Conservation (phyloP, 371 early-diverging fungal species). For the Apophysomyces ossiformis region DNA sequence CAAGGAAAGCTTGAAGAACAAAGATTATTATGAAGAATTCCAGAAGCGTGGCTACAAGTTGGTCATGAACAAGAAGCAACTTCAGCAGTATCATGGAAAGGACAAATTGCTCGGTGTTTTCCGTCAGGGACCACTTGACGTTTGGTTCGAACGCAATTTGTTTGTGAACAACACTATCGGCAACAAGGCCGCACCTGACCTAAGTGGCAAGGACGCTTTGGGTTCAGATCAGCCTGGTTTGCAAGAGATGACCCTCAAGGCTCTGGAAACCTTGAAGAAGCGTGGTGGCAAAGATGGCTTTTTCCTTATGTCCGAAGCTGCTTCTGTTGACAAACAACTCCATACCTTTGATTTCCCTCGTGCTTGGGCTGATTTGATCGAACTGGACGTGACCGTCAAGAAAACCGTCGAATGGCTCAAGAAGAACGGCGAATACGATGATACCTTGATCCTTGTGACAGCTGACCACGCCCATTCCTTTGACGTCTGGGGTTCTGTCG, state of each 20-base stretch:
- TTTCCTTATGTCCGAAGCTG: conserved; percentile 81
- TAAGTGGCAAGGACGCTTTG: conserved; percentile 54
- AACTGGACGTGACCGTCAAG: conserved; percentile 71
- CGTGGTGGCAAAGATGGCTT: conserved; percentile 72
- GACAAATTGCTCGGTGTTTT: conserved; percentile 75
- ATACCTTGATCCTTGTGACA: conserved; percentile 73
- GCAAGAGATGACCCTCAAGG: conserved; percentile 72
- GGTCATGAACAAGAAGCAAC: conserved; percentile 53
- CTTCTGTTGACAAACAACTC: conserved; percentile 74
- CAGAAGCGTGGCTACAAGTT: conserved; percentile 64
- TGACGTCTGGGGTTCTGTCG: conserved; percentile 77
- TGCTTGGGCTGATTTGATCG: conserved; percentile 71
- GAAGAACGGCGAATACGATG: conserved; percentile 55
- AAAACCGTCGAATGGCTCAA: conserved; percentile 65
- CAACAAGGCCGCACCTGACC: conserved; percentile 52
- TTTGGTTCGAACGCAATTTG: conserved; percentile 74
- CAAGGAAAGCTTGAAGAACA: conserved; percentile 53
- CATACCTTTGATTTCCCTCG: conserved; percentile 77
- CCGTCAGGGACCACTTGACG: conserved; percentile 64
- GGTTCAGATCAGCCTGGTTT: conserved; percentile 68
- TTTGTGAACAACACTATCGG: conserved; percentile 58
- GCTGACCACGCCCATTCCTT: conserved; percentile 77
- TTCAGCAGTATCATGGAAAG: conserved; percentile 56
- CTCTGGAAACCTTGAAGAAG: conserved; percentile 62
- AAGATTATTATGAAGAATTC: conserved; percentile 61